Evolutionary conservation across 345 rosid species (phyloP), one percentile per base, ranked within the genome.

Genomic region (Excoecaria agallocha): DNA sequence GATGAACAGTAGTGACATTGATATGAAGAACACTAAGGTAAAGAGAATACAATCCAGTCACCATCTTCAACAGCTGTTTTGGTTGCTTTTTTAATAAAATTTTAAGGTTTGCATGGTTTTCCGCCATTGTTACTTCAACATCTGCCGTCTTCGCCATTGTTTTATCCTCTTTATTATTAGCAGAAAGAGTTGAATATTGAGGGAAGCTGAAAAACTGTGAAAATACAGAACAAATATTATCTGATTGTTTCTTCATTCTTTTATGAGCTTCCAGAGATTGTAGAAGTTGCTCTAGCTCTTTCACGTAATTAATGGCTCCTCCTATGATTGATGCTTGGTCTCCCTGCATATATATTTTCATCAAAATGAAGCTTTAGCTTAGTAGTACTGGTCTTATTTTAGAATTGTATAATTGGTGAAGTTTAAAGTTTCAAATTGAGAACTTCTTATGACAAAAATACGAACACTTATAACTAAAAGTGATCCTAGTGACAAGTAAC

Each of bases 111-210:
- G 96, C 96, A 76, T 94, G 94, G 73, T 87, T 83, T 78, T 92
- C 98, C 24, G 89, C 92, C 82, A 92, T 86, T 66, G 85, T 88
- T 76, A 90, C 97, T 85, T 94, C 94, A 54, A 94, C 80, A 73
- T 88, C 95, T 17, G 88, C 90, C 11, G 84, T 69, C 79, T 30
- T 30, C 30, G 30, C 30, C 30, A 30, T 30, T 30, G 30, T 30
- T 30, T 30, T 30, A 30, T 30, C 30, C 30, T 30, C 2, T 30
- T 30, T 30, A 30, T 30, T 30, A 30, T 30, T 30, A 30, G 30
- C 30, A 30, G 30, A 30, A 30, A 30, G 30, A 30, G 30, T 86
- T 63, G 90, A 84, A 76, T 83, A 84, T 73, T 89, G 91, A 7
- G 96, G 90, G 64, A 85, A 85, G 66, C 84, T 85, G 84, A 91